phyloP scores from a whole-genome alignment of 345 rosid species.

The Rubroshorea leprosula region DNA sequence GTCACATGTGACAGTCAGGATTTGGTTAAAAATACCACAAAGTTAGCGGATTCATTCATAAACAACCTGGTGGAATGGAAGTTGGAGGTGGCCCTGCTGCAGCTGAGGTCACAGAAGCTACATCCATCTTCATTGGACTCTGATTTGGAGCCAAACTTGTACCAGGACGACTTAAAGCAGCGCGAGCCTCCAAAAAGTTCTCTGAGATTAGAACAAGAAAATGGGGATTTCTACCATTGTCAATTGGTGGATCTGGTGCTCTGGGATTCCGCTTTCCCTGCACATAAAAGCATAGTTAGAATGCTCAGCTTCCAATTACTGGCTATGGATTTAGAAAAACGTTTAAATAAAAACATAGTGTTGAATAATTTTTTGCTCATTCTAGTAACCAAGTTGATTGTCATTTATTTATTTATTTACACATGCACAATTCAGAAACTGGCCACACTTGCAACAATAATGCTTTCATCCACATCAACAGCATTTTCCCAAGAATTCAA shows the following conservation, averaged over 20 bases:
- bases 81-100: conserved; percentile 64
- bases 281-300: conserved; percentile 25
- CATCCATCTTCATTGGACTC: conserved; percentile 80
- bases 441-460: neutral
- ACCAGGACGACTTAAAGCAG: conserved; percentile 76
- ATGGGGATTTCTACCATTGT: conserved; percentile 59
- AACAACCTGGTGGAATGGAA: conserved; percentile 59
- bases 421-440: neutral
- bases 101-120: conserved; percentile 56
- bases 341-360: neutral
- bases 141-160: conserved; percentile 58
- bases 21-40: conserved; percentile 10
- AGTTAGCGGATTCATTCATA: conserved; percentile 10
- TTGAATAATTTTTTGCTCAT: neutral
- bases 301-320: conserved; percentile 7
- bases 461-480: neutral
- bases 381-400: neutral
- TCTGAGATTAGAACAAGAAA: conserved; percentile 85
- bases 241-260: conserved; percentile 63
- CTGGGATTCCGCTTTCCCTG: conserved; percentile 75
- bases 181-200: conserved; percentile 83
- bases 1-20: conserved; percentile 1
- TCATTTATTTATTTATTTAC: too few species aligned
- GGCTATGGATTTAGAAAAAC: neutral
- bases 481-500: neutral